A percentile compares a stretch with the other conserved stretches of the same genome.
Conservation (phyloP, 345 rosid species). For the Gossypium thurberi region DNA sequence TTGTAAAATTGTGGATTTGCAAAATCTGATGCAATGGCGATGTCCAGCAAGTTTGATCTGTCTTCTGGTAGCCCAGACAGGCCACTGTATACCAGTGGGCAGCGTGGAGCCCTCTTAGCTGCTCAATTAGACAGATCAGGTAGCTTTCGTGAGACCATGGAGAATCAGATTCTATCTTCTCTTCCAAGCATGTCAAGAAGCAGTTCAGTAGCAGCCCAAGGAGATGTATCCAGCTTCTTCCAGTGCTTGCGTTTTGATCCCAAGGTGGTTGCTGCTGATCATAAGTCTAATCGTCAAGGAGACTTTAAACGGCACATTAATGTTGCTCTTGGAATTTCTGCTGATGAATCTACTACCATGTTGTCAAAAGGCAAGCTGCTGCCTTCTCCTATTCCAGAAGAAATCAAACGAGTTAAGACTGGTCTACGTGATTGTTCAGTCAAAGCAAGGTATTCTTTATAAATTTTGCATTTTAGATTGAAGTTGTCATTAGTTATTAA, state of each 20-base stretch:
- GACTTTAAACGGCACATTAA: slow-evolving; percentile 62
- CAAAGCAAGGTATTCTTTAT: slow-evolving; percentile 78
- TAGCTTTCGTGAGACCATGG: slow-evolving; percentile 80
- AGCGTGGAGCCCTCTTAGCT: slow-evolving; percentile 72
- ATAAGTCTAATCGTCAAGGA: slow-evolving; percentile 67
- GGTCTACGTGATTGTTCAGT: slow-evolving; percentile 55
- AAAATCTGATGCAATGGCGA: slow-evolving; percentile 63
- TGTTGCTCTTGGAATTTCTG: slow-evolving; percentile 69
- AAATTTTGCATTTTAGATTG: slow-evolving; percentile 12
- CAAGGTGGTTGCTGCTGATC: slow-evolving; percentile 67
- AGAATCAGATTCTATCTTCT: slow-evolving; percentile 62
- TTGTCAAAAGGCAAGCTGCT: slow-evolving; percentile 53
- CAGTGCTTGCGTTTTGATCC: slow-evolving; percentile 72
- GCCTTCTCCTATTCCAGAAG: slow-evolving; percentile 57
- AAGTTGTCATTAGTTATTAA: slow-evolving; percentile 27
- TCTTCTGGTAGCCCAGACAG: slow-evolving; percentile 85
- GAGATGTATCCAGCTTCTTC: slow-evolving; percentile 65
- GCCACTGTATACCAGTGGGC: slow-evolving; percentile 56
- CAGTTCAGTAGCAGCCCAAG: slow-evolving; percentile 52
- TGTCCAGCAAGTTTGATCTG: slow-evolving; percentile 78
- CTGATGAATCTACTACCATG: slow-evolving; percentile 63
- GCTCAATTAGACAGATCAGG: slow-evolving; percentile 79
- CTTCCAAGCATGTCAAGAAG: slow-evolving; percentile 59
- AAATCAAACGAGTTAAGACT: slow-evolving; percentile 63
- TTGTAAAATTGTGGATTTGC: slow-evolving; percentile 41